These are phyloP conservation scores for Ascochyta viciae-villosae DNA, from an alignment of 2,329 filamentous ascomycete genomes.

Conservation along the genomic window DNA sequence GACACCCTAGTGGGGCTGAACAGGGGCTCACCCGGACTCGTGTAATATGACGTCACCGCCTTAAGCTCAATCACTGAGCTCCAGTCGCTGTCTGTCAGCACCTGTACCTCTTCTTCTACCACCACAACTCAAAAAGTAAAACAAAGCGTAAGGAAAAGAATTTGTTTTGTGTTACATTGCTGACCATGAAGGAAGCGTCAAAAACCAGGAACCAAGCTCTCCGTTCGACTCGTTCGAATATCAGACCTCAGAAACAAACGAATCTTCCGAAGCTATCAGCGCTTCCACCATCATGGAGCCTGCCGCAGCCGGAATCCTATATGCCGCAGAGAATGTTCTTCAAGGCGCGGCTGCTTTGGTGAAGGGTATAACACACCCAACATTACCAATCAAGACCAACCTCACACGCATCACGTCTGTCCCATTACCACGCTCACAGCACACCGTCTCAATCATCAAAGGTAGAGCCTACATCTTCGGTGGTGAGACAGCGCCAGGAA, in stretches of 20 bases:
- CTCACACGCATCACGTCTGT: conserved; percentile 57
- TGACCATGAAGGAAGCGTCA: no score
- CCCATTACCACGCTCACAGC: conserved; percentile 57
- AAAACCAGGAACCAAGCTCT: neutral
- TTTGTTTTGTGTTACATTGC: no score
- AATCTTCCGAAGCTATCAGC: neutral
- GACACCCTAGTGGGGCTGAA: neutral
- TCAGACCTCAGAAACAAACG: neutral
- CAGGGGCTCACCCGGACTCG: neutral
- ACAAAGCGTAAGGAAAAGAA: no score
- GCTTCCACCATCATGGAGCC: conserved; percentile 42
- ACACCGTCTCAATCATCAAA: conserved; percentile 61
- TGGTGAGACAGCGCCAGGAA: conserved; percentile 51
- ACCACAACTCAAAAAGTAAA: neutral
- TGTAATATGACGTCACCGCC: conserved; percentile 13
- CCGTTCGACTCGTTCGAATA: neutral
- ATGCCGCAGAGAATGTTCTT: conserved; percentile 47
- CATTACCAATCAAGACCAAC: conserved; percentile 59
- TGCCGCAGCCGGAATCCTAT: conserved; percentile 46
- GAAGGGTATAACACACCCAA: conserved; percentile 57
- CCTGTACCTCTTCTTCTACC: neutral
- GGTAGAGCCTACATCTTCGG: conserved; percentile 65
- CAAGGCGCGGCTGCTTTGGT: conserved; percentile 55
- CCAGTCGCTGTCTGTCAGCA: conserved; percentile 2
- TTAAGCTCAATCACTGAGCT: conserved; percentile 7